phyloP scores from a whole-genome alignment of 2,329 filamentous ascomycete genomes.

The Apiospora kogelbergensis region DNA sequence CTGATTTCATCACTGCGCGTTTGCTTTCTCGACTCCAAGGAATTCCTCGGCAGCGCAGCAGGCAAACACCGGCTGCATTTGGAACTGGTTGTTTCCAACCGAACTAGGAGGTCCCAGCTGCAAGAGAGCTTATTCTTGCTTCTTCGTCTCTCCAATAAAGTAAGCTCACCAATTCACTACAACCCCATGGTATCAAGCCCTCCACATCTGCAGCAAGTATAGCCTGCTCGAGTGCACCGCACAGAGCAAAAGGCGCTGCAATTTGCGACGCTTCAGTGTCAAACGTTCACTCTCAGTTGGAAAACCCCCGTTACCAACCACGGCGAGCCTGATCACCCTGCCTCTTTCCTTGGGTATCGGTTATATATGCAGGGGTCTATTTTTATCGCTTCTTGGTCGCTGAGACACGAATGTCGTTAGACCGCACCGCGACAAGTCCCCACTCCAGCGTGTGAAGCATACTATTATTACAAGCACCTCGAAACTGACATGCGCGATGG shows the following conservation, averaged over 20 bases:
- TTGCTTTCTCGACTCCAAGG: not conserved
- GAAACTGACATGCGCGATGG: slow-evolving; percentile 4
- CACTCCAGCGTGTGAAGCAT: not conserved
- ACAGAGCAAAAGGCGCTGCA: not conserved
- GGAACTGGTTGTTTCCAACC: not conserved
- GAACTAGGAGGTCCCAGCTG: not conserved
- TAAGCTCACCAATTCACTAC: slow-evolving; percentile 1
- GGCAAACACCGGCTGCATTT: slow-evolving; percentile 4
- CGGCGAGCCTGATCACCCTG: not conserved
- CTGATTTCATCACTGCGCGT: slow-evolving; percentile 1
- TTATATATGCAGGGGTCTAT: slow-evolving; percentile 11
- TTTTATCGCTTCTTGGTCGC: slow-evolving; percentile 7
- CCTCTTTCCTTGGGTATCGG: not conserved
- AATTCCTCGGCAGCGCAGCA: not conserved
- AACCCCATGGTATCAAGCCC: not conserved
- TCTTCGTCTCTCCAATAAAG: not conserved
- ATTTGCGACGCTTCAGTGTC: not conserved
- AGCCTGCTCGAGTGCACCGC: not conserved
- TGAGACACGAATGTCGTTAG: slow-evolving; percentile 9
- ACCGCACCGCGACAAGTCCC: not conserved
- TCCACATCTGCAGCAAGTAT: not conserved
- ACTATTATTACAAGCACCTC: not conserved
- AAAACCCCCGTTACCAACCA: not conserved
- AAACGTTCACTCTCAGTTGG: not conserved
- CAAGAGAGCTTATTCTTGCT: slow-evolving; percentile 3